Base-by-base conservation (phyloP, 129 eudicot genomes). In the Escallonia herrerae region DNA sequence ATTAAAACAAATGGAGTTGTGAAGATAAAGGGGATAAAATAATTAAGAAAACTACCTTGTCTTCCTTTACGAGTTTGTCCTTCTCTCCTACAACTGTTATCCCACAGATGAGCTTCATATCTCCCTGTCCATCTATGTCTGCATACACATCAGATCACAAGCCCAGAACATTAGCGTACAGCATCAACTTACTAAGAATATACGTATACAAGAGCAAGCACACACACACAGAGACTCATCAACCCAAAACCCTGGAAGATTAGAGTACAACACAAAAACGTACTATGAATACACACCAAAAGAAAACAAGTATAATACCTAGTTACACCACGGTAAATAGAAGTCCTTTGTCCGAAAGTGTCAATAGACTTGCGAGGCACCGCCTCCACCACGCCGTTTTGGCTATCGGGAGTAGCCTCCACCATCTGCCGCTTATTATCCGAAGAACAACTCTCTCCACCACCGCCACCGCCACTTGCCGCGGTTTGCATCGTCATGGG, bases 31-130 rank as follows among this genome's bases (percentile, higher is more conserved):
- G 15, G 3, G n/a, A 5, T n/a, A 2, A 37, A 50, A 40, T 40
- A 8, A 10, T 40, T 33, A 3, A 12, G 5, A 13, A 6, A 13
- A 2, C 15, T 66, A 87, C 97, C 97, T 85, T 91, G 97, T 72
- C 95, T 81, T 74, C 97, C 97, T 76, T 91, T 91, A 8, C 97
- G 96, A 74, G 91, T 90, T 79, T 91, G 97, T 64, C 97, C 97
- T 76, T 91, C 97, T 79, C 97, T 83, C 74, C 95, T 85, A 67
- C 96, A 91, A 76, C 97, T 91, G 81, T 91, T 91, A 72, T 91
- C 97, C 97, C 97, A 91, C 65, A 91, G 71, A 91, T 91, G 97
- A 62, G 97, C 97, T 61, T 91, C 97, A 72, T 87, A 91, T 85
- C 96, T 81, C 43, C 96, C 96, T 6, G 96, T 91, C 97, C 97